Evolutionary conservation across 345 rosid genomes (phyloP), one percentile per base, ranked within the genome.

Genomic region (Pistacia integerrima): DNA sequence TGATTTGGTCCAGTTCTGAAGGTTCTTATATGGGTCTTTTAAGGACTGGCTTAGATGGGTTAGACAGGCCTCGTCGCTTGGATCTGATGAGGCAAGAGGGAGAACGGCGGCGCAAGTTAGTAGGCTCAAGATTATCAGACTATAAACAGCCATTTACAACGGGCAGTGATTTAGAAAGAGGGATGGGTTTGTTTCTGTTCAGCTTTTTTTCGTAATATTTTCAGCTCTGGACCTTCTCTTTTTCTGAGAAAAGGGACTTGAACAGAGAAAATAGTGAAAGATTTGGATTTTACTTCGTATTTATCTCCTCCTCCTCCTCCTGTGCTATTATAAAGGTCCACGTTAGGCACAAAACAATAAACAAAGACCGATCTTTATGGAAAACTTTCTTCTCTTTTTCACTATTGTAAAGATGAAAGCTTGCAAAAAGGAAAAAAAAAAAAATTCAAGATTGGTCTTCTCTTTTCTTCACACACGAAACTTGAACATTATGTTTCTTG

Each of bases 1-100:
- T 44, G 94, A 6, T 76, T 82, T 82, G 30, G 90, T 95, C 99
- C 99, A 95, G 91, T 95, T 93, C 14, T 52, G 81, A 83, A 95
- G 99, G 8, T 90, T 89, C 16, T 81, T 78, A 38, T 79, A 77
- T 4, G 97, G 96, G 87, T 92, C 98, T 82, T 85, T 79, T n/a
- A 95, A 78, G 36, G 90, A 86, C 55, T 84, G 77, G 11, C 77
- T 78, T 41, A 91, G 70, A 38, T 89, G 89, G 70, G 85, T 80
- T 13, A 92, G 75, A n/a, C 97, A 92, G 2, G 90, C 78, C 58
- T 88, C 94, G 82, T 92, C 97, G 87, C 59, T 83, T 33, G 94
- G 89, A 82, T 92, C 93, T 67, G 92, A 82, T 66, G 77, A 71
- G 10, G 80, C 72, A 0, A 76, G 44, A 56, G 81, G 89, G 5